A percentile compares a stretch with the other conserved stretches of the same genome.
Conservation (phyloP, 83 land plant genomes). For the Larix sibirica region DNA sequence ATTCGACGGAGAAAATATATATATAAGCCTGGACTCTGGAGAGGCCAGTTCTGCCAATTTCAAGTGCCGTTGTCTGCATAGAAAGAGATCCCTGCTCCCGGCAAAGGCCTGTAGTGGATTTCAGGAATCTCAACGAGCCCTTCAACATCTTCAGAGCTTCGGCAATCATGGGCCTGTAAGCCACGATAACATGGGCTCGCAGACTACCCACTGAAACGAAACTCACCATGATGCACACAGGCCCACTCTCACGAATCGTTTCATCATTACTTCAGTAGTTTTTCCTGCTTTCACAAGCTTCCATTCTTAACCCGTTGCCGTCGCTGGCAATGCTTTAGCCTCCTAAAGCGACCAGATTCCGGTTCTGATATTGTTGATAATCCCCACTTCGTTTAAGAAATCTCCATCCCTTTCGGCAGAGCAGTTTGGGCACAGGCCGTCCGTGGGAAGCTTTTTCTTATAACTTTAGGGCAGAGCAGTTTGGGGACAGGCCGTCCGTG, state of each 20-base stretch:
- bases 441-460: no score
- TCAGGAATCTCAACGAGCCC: constrained; percentile 18
- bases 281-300: background rate
- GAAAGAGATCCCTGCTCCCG: background rate
- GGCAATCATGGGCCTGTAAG: constrained; percentile 19
- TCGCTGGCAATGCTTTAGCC: background rate
- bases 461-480: no score
- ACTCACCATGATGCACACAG: background rate
- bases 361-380: background rate
- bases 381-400: background rate
- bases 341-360: background rate
- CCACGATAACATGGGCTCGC: background rate
- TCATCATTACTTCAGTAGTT: background rate
- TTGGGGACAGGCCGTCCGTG: no score
- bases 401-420: no score
- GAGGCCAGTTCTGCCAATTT: no score
- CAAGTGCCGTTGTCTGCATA: no score
- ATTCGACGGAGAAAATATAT: no score
- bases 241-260: background rate
- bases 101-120: constrained; percentile 24
- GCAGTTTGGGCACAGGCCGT: no score
- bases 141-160: constrained; percentile 23
- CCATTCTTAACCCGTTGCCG: constrained; percentile 26
- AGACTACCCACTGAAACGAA: constrained; percentile 1
- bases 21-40: no score